These are phyloP conservation scores for Leccinum arenicola DNA, from an alignment of 768 basidiomycete species.

Conservation along the genomic window DNA sequence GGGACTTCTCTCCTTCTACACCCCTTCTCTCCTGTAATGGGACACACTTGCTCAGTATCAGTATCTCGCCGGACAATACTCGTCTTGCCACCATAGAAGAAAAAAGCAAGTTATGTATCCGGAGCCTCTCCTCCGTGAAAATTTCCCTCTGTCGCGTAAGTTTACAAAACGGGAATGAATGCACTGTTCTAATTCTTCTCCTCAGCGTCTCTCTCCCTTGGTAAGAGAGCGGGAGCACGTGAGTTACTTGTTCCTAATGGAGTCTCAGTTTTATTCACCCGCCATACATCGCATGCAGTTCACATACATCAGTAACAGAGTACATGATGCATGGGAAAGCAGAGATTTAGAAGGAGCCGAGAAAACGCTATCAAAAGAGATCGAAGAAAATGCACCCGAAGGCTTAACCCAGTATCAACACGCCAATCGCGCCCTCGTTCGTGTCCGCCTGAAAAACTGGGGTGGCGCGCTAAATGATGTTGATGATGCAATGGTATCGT, in stretches of 20 bases:
- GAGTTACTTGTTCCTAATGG: not conserved
- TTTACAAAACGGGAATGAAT: not conserved
- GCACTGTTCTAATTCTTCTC: not conserved
- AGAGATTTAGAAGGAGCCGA: conserved; percentile 8
- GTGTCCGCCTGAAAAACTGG: conserved; percentile 3
- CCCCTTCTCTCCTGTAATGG: conserved; percentile 1
- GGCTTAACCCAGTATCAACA: not conserved
- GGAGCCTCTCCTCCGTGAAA: not conserved
- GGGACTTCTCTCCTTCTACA: not conserved
- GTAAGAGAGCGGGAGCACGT: conserved; percentile 4
- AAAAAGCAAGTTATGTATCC: not conserved
- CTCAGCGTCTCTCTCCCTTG: conserved; percentile 6
- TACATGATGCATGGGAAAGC: conserved; percentile 3
- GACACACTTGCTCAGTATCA: not conserved
- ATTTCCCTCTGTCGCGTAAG: conserved; percentile 7
- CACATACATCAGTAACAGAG: conserved; percentile 7
- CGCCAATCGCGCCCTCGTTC: conserved; percentile 19
- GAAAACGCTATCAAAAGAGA: conserved; percentile 9
- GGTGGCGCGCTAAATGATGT: conserved; percentile 8
- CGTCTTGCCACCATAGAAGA: conserved; percentile 2
- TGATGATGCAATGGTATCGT: not conserved
- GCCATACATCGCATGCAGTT: conserved; percentile 3
- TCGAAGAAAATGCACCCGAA: not conserved
- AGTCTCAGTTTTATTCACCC: not conserved
- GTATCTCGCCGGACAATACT: conserved; percentile 3